Percentiles rank a stretch among this genome's conserved stretches.
Conservation (phyloP, 139 green algal species). For the Coccomyxa sp. region DNA sequence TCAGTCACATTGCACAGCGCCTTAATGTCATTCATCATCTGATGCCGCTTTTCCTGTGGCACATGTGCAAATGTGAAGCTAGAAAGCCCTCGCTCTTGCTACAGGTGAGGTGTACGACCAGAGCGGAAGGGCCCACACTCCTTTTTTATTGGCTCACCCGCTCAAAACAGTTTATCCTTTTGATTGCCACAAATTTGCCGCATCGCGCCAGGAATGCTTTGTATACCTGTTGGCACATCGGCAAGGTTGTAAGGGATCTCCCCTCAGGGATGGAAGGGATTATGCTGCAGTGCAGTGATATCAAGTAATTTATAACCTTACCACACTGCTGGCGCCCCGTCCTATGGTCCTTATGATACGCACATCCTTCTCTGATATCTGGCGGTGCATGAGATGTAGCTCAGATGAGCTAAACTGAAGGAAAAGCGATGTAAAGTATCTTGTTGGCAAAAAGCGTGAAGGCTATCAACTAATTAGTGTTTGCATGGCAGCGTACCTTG, state of each 20-base stretch:
- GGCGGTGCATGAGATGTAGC: background rate
- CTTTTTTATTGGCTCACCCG: constrained; percentile 20
- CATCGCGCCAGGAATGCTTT: constrained; percentile 65
- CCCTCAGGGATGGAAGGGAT: background rate
- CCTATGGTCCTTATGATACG: constrained; percentile 64
- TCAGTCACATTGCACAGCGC: constrained; percentile 62
- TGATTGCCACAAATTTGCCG: constrained; percentile 77
- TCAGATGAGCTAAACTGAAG: background rate
- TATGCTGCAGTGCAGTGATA: background rate
- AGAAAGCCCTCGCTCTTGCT: background rate
- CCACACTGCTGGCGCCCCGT: constrained; percentile 59
- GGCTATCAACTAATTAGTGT: background rate
- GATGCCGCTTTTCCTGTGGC: constrained; percentile 68
- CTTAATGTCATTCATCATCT: constrained; percentile 88
- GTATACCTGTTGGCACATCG: constrained; percentile 50
- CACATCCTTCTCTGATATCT: constrained; percentile 79
- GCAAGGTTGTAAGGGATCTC: background rate
- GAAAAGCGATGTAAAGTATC: background rate
- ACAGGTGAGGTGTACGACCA: background rate
- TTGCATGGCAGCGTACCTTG: constrained; percentile 16
- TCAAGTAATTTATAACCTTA: constrained; percentile 4
- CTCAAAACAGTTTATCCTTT: constrained; percentile 76
- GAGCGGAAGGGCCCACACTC: background rate
- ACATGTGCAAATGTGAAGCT: background rate
- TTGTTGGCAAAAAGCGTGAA: background rate